These are phyloP conservation scores for Aspergillus ochraceus DNA, from an alignment of 2,329 filamentous ascomycete species.

Conservation along the genomic window DNA sequence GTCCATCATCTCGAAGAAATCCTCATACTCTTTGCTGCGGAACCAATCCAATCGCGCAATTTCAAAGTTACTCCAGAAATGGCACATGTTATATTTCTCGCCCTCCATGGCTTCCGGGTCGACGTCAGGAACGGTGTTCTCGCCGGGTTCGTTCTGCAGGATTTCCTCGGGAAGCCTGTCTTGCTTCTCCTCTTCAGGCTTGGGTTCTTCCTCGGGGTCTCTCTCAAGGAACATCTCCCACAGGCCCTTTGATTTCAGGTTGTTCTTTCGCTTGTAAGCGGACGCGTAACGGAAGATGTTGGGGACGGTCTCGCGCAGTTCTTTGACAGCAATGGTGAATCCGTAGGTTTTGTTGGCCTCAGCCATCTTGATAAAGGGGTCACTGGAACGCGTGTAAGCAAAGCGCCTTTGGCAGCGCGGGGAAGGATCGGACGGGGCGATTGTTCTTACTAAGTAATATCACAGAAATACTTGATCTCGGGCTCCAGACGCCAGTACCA, in stretches of 20 bases:
- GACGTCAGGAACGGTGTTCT: constrained; percentile 72
- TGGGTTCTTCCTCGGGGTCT: constrained; percentile 47
- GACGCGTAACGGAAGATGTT: constrained; percentile 99
- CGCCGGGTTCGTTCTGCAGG: constrained; percentile 70
- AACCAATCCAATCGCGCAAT: constrained; percentile 95
- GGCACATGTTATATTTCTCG: constrained; percentile 99
- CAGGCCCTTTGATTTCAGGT: constrained; percentile 83
- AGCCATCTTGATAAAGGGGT: constrained; percentile 95
- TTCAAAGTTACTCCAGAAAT: constrained; percentile 99
- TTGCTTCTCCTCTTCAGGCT: constrained; percentile 63
- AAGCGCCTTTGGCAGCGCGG: background rate
- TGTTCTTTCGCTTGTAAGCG: constrained; percentile 91
- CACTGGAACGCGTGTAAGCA: constrained; percentile 55
- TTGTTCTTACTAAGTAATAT: constrained; percentile 85
- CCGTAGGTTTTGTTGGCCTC: constrained; percentile 95
- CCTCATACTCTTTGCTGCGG: constrained; percentile 93
- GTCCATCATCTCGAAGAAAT: constrained; percentile 99
- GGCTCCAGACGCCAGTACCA: constrained; percentile 99
- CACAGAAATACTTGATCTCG: constrained; percentile 99
- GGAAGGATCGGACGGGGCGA: no score
- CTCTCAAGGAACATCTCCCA: constrained; percentile 99
- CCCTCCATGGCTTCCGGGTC: constrained; percentile 94
- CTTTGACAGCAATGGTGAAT: constrained; percentile 98
- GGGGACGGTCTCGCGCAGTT: constrained; percentile 93
- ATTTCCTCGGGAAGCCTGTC: constrained; percentile 80